Conservation (phyloP, 441 rosid species). For the Gossypium trilobum region DNA sequence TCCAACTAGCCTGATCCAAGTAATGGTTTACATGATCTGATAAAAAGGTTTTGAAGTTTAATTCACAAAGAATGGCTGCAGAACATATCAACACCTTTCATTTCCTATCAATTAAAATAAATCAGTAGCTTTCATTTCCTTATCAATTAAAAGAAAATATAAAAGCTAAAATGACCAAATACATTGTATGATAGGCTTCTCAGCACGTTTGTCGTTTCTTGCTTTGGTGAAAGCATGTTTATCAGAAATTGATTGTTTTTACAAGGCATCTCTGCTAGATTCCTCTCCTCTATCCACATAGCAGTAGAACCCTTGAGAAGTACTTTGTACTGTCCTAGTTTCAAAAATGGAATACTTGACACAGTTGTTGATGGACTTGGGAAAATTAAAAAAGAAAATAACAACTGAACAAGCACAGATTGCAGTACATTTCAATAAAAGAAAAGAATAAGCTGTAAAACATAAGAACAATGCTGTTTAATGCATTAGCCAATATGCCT, state of each 20-base stretch:
- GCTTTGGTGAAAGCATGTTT: not conserved
- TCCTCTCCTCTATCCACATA: slow-evolving; percentile 22
- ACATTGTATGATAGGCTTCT: not conserved
- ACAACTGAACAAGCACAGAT: not conserved
- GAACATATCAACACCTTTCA: not conserved
- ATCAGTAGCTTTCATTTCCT: not conserved
- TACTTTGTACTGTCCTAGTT: slow-evolving; percentile 40
- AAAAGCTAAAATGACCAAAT: not conserved
- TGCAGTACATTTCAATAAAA: slow-evolving; percentile 1
- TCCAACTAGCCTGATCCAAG: slow-evolving; percentile 21
- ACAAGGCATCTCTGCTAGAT: slow-evolving; percentile 13
- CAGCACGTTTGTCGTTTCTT: not conserved
- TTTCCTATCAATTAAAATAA: slow-evolving; percentile 1
- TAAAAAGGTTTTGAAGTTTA: not conserved
- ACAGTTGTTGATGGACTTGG: not conserved
- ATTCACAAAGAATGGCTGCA: not conserved
- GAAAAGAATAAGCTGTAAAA: slow-evolving; percentile 14
- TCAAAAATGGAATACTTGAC: slow-evolving; percentile 12
- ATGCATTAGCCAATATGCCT: not conserved
- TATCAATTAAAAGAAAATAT: not conserved
- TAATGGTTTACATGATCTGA: slow-evolving; percentile 30
- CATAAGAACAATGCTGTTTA: not conserved
- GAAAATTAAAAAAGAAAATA: not conserved
- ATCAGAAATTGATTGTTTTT: slow-evolving; percentile 26
- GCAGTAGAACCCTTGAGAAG: slow-evolving; percentile 25